These are phyloP conservation scores for Entomortierella chlamydospora DNA, from an alignment of 192 early-diverging fungal species.

Conservation along the genomic window DNA sequence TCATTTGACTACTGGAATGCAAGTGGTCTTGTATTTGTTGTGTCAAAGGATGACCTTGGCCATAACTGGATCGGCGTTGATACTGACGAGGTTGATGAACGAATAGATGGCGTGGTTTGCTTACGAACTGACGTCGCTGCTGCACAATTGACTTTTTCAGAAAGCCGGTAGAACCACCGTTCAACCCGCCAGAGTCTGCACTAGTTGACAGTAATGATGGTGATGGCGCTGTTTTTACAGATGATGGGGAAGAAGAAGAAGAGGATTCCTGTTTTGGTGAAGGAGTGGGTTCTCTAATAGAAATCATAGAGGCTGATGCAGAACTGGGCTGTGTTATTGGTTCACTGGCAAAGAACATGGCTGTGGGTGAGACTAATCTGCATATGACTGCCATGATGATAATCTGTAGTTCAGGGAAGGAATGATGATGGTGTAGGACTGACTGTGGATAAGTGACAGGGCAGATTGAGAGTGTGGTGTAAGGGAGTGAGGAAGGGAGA, in stretches of 20 bases:
- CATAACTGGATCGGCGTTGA: conserved; percentile 24
- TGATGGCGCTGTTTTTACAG: neutral
- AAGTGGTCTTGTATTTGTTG: conserved; percentile 24
- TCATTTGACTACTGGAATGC: conserved; percentile 10
- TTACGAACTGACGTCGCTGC: conserved; percentile 5
- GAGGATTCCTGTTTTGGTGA: neutral
- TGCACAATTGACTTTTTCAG: conserved; percentile 12
- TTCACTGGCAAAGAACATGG: neutral
- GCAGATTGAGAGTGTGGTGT: neutral
- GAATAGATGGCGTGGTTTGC: neutral
- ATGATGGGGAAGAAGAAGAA: neutral
- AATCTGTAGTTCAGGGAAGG: neutral
- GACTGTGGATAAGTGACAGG: neutral
- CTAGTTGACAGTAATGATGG: neutral
- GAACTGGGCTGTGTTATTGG: neutral
- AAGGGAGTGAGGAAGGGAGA: neutral
- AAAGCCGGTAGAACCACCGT: neutral
- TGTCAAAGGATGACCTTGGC: conserved; percentile 16
- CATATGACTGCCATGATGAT: neutral
- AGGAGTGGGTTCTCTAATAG: neutral
- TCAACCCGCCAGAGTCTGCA: neutral
- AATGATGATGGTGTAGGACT: neutral
- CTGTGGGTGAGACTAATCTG: neutral
- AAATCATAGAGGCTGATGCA: conserved; percentile 2
- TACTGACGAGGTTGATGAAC: conserved; percentile 19